Evolutionary conservation across 176 grass and related monocot genomes (phyloP).

Genomic region (Oryza meyeriana): DNA sequence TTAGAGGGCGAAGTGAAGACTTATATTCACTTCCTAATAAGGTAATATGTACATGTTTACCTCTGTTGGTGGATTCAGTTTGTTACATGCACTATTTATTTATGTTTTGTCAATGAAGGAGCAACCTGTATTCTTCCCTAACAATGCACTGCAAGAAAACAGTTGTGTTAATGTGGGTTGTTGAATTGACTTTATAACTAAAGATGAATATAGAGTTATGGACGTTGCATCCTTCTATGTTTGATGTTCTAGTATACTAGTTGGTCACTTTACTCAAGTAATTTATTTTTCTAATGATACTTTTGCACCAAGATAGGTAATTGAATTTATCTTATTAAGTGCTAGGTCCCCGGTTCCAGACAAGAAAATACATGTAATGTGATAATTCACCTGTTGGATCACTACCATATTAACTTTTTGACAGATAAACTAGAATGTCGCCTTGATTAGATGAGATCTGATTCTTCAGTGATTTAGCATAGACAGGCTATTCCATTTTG

Average conservation of each 20-base stretch:
- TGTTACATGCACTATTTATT: slow-evolving; percentile 23
- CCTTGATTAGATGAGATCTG: slow-evolving; percentile 3
- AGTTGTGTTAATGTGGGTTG: background rate
- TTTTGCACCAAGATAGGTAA: slow-evolving; percentile 3
- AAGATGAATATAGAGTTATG: slow-evolving; percentile 14
- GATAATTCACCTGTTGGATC: slow-evolving; percentile 21
- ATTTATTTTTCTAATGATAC: background rate
- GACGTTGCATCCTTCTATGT: slow-evolving; percentile 9
- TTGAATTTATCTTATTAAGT: slow-evolving; percentile 9
- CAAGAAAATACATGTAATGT: slow-evolving; percentile 7
- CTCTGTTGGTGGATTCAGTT: slow-evolving; percentile 22
- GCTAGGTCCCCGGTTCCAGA: background rate
- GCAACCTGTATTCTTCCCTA: background rate
- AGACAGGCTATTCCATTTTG: background rate
- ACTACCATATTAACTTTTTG: slow-evolving; percentile 14
- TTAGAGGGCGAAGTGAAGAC: slow-evolving; percentile 18
- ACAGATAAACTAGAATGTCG: background rate
- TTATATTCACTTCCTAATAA: slow-evolving; percentile 26
- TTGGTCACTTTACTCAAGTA: background rate
- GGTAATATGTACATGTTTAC: slow-evolving; percentile 24
- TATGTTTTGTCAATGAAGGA: slow-evolving; percentile 26
- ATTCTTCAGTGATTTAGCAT: slow-evolving; percentile 5
- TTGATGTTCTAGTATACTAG: slow-evolving; percentile 12
- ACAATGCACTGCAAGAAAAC: slow-evolving; percentile 10
- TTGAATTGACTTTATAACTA: slow-evolving; percentile 9